A percentile compares a stretch with the other conserved stretches of the same genome.
Conservation (phyloP, 805 yeast genomes). For the Candida bentonensis region DNA sequence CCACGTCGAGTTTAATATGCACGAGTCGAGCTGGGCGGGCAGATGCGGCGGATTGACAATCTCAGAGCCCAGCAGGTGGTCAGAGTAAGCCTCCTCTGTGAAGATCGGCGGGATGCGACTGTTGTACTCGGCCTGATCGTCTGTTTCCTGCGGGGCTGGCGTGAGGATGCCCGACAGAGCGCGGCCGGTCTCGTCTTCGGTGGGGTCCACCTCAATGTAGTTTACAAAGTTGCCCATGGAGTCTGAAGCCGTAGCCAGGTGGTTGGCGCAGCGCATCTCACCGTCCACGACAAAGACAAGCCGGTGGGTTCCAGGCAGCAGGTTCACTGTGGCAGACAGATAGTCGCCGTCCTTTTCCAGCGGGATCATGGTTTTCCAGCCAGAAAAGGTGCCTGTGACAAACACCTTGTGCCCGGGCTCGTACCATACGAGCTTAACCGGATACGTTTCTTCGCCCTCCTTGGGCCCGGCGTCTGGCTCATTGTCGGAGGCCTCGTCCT, state of each 20-base stretch:
- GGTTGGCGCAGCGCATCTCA: constrained; percentile 71
- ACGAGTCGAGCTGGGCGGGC: neutral
- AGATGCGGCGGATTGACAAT: neutral
- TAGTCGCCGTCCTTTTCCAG: constrained; percentile 18
- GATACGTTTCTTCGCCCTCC: neutral
- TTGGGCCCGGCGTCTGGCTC: neutral
- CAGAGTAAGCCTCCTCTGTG: neutral
- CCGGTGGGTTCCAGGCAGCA: constrained; percentile 74
- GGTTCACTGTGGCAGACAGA: neutral
- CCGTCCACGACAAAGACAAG: constrained; percentile 83
- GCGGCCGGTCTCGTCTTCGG: neutral
- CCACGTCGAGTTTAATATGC: constrained; percentile 13
- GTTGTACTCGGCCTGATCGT: neutral
- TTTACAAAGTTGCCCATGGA: constrained; percentile 87
- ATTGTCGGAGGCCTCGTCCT: neutral
- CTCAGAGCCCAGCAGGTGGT: neutral
- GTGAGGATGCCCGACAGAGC: neutral
- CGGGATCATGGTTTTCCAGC: constrained; percentile 90
- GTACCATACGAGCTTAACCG: constrained; percentile 1
- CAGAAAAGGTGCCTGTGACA: constrained; percentile 85
- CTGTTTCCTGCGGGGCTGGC: neutral
- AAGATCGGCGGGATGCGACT: neutral
- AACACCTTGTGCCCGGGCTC: constrained; percentile 58
- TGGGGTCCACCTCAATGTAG: constrained; percentile 49
- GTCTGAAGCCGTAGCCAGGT: constrained; percentile 83